Conservation (phyloP, 2,329 filamentous ascomycete genomes). For the Xylariales sp. region DNA sequence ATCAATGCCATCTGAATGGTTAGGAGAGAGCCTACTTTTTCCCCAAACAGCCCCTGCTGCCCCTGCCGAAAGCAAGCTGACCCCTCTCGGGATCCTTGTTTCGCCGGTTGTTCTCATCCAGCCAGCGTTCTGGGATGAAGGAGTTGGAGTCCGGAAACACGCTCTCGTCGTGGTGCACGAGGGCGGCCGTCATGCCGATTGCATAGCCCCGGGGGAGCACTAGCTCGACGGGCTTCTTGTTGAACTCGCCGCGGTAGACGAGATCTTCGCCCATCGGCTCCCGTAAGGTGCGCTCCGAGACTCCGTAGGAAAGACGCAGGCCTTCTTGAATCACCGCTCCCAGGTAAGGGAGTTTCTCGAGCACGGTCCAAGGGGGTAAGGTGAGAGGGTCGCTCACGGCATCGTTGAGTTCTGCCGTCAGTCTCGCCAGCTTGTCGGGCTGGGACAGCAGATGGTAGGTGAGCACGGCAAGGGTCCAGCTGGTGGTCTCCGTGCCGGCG, state of each 20-base stretch:
- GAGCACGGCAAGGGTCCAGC: constrained; percentile 17
- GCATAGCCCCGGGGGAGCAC: constrained; percentile 14
- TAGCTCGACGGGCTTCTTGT: constrained; percentile 9
- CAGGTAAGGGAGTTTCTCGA: constrained; percentile 35
- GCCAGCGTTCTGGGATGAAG: constrained; percentile 19
- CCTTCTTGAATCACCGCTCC: constrained; percentile 17
- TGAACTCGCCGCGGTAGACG: constrained; percentile 13
- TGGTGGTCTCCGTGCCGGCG: constrained; percentile 15
- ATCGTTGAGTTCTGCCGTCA: constrained; percentile 17
- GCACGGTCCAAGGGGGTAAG: constrained; percentile 14
- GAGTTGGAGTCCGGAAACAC: constrained; percentile 12
- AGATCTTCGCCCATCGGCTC: constrained; percentile 14
- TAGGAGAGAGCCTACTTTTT: constrained; percentile 1
- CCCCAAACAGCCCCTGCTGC: constrained; percentile 1
- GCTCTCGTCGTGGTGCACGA: constrained; percentile 15
- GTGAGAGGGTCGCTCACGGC: constrained; percentile 8
- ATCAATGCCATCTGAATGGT: not conserved
- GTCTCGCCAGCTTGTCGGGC: constrained; percentile 13
- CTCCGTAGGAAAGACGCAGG: constrained; percentile 16
- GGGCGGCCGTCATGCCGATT: constrained; percentile 15
- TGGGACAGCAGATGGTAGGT: constrained; percentile 19
- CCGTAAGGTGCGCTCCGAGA: constrained; percentile 12
- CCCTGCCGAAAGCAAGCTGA: not conserved
- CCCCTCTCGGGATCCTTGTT: constrained; percentile 1
- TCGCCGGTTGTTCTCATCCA: constrained; percentile 10